Conservation (phyloP, 805 yeast genomes). For the Hermanozyma aechmeae region DNA sequence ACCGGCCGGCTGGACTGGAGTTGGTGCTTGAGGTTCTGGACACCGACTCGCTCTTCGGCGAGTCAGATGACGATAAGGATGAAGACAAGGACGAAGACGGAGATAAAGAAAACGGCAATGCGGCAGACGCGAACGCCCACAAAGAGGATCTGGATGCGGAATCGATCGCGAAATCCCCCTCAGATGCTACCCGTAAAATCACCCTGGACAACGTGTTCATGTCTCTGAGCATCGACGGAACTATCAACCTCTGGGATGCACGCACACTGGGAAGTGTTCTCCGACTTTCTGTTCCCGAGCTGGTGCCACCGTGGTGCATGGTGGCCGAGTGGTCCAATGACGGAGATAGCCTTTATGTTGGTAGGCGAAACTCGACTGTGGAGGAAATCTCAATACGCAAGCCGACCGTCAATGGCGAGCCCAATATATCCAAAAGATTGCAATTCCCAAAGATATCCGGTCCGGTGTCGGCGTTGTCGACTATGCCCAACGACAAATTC, state of each 20-base stretch:
- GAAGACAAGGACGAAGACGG: constrained; percentile 8
- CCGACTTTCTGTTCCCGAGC: constrained; percentile 45
- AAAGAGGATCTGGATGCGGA: constrained; percentile 6
- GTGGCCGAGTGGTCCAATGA: constrained; percentile 80
- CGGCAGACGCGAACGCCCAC: constrained; percentile 11
- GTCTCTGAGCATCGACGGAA: constrained; percentile 79
- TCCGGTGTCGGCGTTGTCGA: constrained; percentile 70
- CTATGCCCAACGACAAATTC: constrained; percentile 76
- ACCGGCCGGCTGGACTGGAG: constrained; percentile 49
- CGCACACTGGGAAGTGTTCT: constrained; percentile 37
- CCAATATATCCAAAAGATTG: constrained; percentile 48
- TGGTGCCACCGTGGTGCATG: constrained; percentile 91
- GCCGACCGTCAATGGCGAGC: constrained; percentile 33
- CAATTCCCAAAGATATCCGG: constrained; percentile 85
- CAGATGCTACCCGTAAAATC: too few species aligned
- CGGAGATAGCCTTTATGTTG: constrained; percentile 74
- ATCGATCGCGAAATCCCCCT: too few species aligned
- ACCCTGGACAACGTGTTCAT: constrained; percentile 48
- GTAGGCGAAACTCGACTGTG: constrained; percentile 81
- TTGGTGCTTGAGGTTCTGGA: not conserved
- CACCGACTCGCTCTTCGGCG: not conserved
- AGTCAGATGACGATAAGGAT: constrained; percentile 6
- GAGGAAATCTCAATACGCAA: constrained; percentile 64
- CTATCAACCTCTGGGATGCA: constrained; percentile 73
- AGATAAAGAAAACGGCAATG: constrained; percentile 25